Conservation (phyloP, 2,329 filamentous ascomycete species). For the Kalaharituber pfeilii region DNA sequence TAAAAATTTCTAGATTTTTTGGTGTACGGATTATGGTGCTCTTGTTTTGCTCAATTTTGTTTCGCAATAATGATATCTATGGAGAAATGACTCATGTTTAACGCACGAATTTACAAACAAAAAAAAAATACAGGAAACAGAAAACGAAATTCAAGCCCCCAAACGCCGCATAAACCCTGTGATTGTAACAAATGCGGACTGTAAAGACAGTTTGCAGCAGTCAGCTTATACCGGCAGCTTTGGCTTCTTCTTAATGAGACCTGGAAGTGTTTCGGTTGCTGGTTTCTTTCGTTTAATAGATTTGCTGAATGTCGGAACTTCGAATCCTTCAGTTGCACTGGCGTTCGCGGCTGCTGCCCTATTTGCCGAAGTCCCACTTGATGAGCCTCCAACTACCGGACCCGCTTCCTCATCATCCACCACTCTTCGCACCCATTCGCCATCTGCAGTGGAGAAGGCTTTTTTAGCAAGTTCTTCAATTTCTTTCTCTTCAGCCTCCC, state of each 20-base stretch:
- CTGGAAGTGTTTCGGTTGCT: conserved; percentile 38
- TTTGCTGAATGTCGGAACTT: conserved; percentile 49
- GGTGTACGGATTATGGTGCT: no score
- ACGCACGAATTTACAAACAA: no score
- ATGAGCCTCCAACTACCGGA: conserved; percentile 19
- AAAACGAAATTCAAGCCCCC: no score
- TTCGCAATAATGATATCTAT: no score
- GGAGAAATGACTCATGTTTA: no score
- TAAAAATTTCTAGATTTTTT: no score
- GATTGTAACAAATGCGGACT: no score
- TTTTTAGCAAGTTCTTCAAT: conserved; percentile 63
- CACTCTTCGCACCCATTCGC: conserved; percentile 20
- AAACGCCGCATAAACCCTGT: no score
- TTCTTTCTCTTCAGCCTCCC: conserved; percentile 54
- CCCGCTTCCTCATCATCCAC: conserved; percentile 24
- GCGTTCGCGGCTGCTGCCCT: conserved; percentile 26
- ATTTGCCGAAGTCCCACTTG: conserved; percentile 22
- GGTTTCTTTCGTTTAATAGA: conserved; percentile 78
- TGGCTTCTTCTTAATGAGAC: conserved; percentile 79
- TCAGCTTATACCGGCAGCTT: no score
- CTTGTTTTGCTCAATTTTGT: no score
- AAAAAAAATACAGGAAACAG: no score
- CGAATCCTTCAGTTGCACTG: neutral
- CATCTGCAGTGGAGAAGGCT: conserved; percentile 45
- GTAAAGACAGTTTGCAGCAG: no score